Base-by-base conservation (phyloP, 148 eudicot genomes). In the Spergularia bocconei region DNA sequence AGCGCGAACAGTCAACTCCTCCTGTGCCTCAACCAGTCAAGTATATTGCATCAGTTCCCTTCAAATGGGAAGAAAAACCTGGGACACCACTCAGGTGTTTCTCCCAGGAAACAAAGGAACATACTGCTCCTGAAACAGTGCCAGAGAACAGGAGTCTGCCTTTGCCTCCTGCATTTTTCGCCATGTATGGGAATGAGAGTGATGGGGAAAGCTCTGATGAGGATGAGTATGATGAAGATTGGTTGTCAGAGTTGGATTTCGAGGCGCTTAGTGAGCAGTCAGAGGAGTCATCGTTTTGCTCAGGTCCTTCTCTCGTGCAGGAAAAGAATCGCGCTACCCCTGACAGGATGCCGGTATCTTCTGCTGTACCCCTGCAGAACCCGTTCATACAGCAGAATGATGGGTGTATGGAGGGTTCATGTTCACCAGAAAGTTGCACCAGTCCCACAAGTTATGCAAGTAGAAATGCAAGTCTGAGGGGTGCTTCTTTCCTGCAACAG, bases 1-100 rank as follows among this genome's bases (percentile, higher is more conserved):
- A 66, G 53, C 23, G 72, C 39, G 75, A 73, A 54, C 80, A 62
- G 63, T n/a, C 44, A 20, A 79, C 57, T 23, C 79, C 76, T 19
- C 39, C 83, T 15, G 41, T 76, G 19, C 80, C 85, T 16, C 84
- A 68, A 44, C 87, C 91, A 0, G 81, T 77, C 59, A 91, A 90
- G 86, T 81, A 88, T 6, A 54, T 88, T 13, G 91, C 90, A 19
- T 87, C 93, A 0, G 80, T 90, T 55, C 93, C 98, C 57, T 93
- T 91, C 77, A 78, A 72, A 59, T 91, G 98, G 98, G 95, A 93
- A 75, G 97, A 94, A 80, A 90, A 85, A 75, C 98, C 98, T 0
- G 98, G 98, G 73, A 94, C 81, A 65, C 96, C 98, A 20, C 91
- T 94, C 29, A 85, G 83, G 63, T 74, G 65, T 77, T 91, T 85